Conservation (phyloP, 108 stramenopile species). For the Aureococcus anophagefferens region DNA sequence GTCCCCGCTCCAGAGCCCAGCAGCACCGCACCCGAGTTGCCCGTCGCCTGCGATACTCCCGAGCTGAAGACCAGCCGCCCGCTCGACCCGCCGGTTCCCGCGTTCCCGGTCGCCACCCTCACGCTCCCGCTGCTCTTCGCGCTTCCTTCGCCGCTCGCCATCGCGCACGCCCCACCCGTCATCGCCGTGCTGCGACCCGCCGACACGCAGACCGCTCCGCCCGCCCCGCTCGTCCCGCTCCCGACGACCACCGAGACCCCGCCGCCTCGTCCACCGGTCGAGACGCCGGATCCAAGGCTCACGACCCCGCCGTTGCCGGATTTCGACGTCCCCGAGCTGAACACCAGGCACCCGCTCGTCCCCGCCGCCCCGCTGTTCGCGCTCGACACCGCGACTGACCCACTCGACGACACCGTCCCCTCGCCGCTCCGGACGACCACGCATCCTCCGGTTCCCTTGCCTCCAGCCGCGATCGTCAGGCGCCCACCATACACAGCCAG, state of each 20-base stretch:
- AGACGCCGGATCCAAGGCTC: slow-evolving; percentile 21
- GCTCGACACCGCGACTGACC: too few species aligned
- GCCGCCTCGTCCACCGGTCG: slow-evolving; percentile 29
- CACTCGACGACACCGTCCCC: too few species aligned
- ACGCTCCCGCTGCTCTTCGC: not conserved
- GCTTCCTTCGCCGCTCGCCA: slow-evolving; percentile 1
- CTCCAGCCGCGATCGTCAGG: too few species aligned
- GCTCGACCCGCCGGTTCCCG: too few species aligned
- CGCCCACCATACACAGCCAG: too few species aligned
- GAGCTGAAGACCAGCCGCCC: too few species aligned
- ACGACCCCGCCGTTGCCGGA: slow-evolving; percentile 19
- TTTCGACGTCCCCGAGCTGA: slow-evolving; percentile 21
- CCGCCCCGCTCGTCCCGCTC: slow-evolving; percentile 19
- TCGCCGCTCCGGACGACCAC: too few species aligned
- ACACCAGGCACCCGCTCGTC: slow-evolving; percentile 14
- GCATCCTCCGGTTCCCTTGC: too few species aligned
- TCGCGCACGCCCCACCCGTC: slow-evolving; percentile 8
- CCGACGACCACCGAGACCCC: slow-evolving; percentile 25
- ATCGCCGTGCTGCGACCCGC: slow-evolving; percentile 4
- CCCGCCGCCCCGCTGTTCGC: slow-evolving; percentile 23
- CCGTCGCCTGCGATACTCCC: slow-evolving; percentile 5
- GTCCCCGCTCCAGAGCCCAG: slow-evolving; percentile 26
- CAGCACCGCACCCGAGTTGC: slow-evolving; percentile 18
- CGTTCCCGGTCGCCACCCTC: not conserved
- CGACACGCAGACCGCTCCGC: slow-evolving; percentile 17